Evolutionary conservation across 495 filamentous ascomycete species (phyloP), one percentile per base, ranked within the genome.

Genomic region (Tuber borchii): DNA sequence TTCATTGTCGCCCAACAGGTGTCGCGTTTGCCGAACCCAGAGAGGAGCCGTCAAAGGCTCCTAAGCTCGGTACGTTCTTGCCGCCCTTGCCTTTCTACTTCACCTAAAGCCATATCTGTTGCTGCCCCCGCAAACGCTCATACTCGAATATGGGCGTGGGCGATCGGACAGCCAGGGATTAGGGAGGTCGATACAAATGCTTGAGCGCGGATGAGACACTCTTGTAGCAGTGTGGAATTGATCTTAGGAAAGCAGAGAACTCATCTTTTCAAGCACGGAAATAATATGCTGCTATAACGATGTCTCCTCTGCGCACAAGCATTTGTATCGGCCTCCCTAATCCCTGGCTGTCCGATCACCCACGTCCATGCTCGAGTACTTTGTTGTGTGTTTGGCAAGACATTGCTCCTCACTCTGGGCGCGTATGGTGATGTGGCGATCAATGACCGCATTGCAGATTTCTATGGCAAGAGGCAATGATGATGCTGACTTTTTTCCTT

Each of bases 341-440:
- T 37, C 34, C 34, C 34, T 37, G 34, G 2, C 34, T 37, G 34
- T 37, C 34, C 34, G 34, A 37, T 37, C 34, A 37, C 34, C 34
- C 34, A 37, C 34, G 34, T 37, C n/a, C 34, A 37, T 37, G 2
- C 34, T 2, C 34, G 34, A 2, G n/a, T n/a, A n/a, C n/a, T n/a
- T n/a, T n/a, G n/a, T n/a, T 39, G 37, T 26, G 26, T 65, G 56
- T 65, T 31, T 26, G 2, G n/a, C 56, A 14, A 65, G 14, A 31
- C 56, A 61, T 61, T 65, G 56, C 56, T 65, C 56, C 56, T 34
- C 56, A 65, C 26, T 31, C 56, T 34, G n/a, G 56, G 56, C 56
- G 56, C 56, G 34, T 37, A 37, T 34, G 31, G 26, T 34, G 56
- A 65, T 65, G 56, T 65, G 26, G 56, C 56, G 26, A 65, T 65